Evolutionary conservation across 805 yeast genomes (phyloP).

Genomic region (Cyberlindnera galapagoensis): DNA sequence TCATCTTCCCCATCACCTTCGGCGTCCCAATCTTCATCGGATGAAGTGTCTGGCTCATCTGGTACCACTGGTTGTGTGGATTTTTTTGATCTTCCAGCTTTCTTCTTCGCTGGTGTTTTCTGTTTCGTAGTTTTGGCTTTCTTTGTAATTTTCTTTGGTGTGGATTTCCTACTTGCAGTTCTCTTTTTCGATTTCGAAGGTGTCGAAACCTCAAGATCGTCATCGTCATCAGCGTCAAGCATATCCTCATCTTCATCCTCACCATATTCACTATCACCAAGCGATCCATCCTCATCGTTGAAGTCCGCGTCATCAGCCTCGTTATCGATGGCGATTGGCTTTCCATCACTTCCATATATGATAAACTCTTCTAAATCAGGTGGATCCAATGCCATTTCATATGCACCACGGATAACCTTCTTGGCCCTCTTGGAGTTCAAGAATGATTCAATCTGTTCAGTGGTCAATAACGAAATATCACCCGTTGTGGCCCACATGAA

Average conservation of each 20-base stretch:
- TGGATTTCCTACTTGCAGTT: conserved; percentile 9
- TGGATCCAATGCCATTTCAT: conserved; percentile 47
- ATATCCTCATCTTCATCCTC: conserved; percentile 22
- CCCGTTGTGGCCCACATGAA: conserved; percentile 56
- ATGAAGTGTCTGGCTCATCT: conserved; percentile 21
- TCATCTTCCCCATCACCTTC: conserved; percentile 13
- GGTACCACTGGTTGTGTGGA: conserved; percentile 6
- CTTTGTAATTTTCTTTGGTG: conserved; percentile 8
- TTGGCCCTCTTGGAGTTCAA: conserved; percentile 34
- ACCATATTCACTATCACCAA: conserved; percentile 25
- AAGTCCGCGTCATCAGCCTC: conserved; percentile 28
- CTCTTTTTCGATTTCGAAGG: conserved; percentile 11
- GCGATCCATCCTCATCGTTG: conserved; percentile 13
- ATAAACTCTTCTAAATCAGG: conserved; percentile 41
- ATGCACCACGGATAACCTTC: conserved; percentile 43
- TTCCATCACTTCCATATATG: conserved; percentile 35
- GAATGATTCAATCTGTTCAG: conserved; percentile 35
- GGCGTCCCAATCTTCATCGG: conserved; percentile 23
- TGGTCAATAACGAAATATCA: conserved; percentile 43
- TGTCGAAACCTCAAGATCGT: conserved; percentile 1
- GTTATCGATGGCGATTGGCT: conserved; percentile 28
- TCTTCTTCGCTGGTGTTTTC: conserved; percentile 5
- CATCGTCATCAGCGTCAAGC: conserved; percentile 23
- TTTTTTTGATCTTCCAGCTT: conserved; percentile 6
- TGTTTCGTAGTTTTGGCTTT: conserved; percentile 5